Evolutionary conservation across 495 filamentous ascomycete species (phyloP), one percentile per base, ranked within the genome.

Genomic region (Clavariopsis aquatica): DNA sequence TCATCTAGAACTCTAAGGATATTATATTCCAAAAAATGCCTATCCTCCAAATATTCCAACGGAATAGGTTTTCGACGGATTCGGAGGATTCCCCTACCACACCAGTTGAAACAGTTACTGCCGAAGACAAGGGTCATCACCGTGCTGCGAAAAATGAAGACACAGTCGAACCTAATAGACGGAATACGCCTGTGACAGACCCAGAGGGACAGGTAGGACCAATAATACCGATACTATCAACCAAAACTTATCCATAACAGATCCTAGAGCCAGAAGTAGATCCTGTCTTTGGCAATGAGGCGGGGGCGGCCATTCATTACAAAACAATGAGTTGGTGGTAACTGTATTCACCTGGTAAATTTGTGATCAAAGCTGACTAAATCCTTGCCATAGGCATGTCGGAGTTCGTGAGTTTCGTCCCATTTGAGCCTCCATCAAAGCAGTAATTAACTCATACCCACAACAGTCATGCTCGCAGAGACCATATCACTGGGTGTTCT

Each of bases 401-500:
- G 59, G 58, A 49, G 27, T 58, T 28, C 24, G 65, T 52, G 56
- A 23, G 59, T 43, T 34, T 13, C 47, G 1, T 36, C 15, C 13
- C 34, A 19, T 20, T 31, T 10, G 13, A 41, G 7, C 13, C 45
- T 45, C 1, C 12, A 24, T 27, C 24, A 2, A 49, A 4, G 20
- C 47, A 10, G 2, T 24, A 23, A 49, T 23, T 31, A 51, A 34
- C 28, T 17, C 10, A 8, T 53, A 53, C 1, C 28, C 13, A 4
- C 45, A 51, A 19, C 56, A 66, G 70, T 77, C 5, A 77, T 76
- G 73, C 65, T 75, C 58, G 75, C 74, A 31, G 74, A 76, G 47
- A 77, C 71, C 7, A 72, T 75, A n/a, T 74, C 72, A 7, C 62
- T 78, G 1, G 75, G 75, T 15, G 66, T 75, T 15, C 71, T 78